Conservation (phyloP, 169 alveolate species). For the Condylostoma magnum region DNA sequence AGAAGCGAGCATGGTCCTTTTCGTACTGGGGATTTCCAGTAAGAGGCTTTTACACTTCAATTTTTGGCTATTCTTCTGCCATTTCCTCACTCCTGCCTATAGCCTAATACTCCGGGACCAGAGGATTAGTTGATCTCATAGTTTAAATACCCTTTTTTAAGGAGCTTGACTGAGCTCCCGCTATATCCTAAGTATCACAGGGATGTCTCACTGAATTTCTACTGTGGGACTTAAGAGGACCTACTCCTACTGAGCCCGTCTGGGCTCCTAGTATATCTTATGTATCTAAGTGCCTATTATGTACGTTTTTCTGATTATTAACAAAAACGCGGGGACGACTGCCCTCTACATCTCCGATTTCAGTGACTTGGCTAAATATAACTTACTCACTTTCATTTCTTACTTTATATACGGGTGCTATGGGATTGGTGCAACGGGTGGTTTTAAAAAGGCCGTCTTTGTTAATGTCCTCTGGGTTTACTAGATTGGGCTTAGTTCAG, state of each 20-base stretch:
- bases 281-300: conserved; percentile 37
- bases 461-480: conserved; percentile 67
- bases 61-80: not conserved
- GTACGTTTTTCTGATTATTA: conserved; percentile 27
- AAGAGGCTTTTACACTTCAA: conserved; percentile 11
- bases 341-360: conserved; percentile 61
- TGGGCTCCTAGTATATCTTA: conserved; percentile 68
- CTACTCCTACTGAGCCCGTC: conserved; percentile 58
- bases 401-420: conserved; percentile 56
- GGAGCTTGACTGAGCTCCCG: conserved; percentile 61
- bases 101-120: conserved; percentile 52
- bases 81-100: conserved; percentile 19
- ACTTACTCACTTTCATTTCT: conserved; percentile 52
- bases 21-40: not conserved
- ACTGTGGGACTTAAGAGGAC: conserved; percentile 42
- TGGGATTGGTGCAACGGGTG: conserved; percentile 58
- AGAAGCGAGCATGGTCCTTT: conserved; percentile 33
- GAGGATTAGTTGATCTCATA: conserved; percentile 60
- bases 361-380: no score
- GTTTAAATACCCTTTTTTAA: conserved; percentile 63
- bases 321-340: conserved; percentile 45
- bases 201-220: conserved; percentile 37
- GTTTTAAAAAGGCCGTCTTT: conserved; percentile 22
- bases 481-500: conserved; percentile 38
- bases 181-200: conserved; percentile 51